These are phyloP conservation scores for Gnomoniopsis sp. DNA, from an alignment of 2,329 filamentous ascomycete species.

Conservation along the genomic window DNA sequence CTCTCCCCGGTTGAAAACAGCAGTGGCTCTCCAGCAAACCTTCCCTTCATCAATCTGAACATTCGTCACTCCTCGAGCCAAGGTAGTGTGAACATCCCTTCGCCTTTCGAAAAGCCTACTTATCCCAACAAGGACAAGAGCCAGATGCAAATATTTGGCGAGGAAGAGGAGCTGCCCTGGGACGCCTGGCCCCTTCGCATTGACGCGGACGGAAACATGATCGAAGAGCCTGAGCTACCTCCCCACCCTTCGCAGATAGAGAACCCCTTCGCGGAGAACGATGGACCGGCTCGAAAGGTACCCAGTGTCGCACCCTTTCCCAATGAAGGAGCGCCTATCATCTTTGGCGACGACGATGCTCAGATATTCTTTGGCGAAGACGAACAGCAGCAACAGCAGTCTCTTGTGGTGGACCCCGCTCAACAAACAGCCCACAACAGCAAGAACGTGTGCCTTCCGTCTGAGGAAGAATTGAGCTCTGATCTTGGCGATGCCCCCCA, in stretches of 20 bases:
- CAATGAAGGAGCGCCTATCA: conserved; percentile 10
- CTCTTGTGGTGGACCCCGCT: conserved; percentile 8
- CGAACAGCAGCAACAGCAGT: conserved; percentile 23
- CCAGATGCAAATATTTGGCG: conserved; percentile 27
- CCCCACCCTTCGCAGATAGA: conserved; percentile 28
- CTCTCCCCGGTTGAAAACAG: conserved; percentile 39
- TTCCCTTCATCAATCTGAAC: conserved; percentile 18
- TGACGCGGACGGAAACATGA: conserved; percentile 48
- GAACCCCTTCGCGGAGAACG: background rate
- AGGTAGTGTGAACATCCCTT: conserved; percentile 18
- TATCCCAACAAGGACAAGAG: conserved; percentile 25
- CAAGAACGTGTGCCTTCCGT: background rate
- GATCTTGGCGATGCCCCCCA: conserved; percentile 1
- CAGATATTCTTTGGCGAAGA: conserved; percentile 35
- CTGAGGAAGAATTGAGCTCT: conserved; percentile 8
- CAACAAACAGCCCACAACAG: background rate
- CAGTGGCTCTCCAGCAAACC: conserved; percentile 26
- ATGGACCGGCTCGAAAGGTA: background rate
- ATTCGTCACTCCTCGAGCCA: conserved; percentile 17
- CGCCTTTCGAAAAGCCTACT: conserved; percentile 18
- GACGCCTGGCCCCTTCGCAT: conserved; percentile 46
- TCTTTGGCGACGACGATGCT: conserved; percentile 27
- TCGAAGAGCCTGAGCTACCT: conserved; percentile 45
- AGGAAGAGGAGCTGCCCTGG: conserved; percentile 36
- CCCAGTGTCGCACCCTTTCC: conserved; percentile 4